phyloP scores from a whole-genome alignment of 139 green algal genomes.

The Nannochloris sp. region DNA sequence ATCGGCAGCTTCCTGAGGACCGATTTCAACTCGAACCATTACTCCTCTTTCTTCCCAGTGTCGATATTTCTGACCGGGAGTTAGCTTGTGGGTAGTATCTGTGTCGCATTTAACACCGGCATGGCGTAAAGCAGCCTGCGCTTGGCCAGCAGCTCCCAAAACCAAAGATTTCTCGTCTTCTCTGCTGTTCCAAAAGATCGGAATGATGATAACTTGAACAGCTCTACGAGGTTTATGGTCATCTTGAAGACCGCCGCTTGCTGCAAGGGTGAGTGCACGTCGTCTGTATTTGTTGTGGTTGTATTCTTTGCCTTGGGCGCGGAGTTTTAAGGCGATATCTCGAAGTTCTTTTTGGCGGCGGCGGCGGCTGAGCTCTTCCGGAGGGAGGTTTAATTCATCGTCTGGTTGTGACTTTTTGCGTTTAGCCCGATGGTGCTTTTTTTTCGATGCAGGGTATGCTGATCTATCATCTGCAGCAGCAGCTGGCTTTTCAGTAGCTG shows the following conservation, averaged over 20 bases:
- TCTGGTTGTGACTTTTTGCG: too few species aligned
- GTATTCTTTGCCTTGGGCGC: conserved; percentile 36
- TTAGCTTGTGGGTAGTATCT: conserved; percentile 44
- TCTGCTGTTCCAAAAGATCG: conserved; percentile 52
- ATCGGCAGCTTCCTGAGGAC: conserved; percentile 26
- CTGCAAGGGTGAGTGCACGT: neutral
- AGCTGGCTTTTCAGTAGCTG: too few species aligned
- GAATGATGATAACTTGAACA: conserved; percentile 37
- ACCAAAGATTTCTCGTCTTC: conserved; percentile 36
- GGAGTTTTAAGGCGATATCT: conserved; percentile 29
- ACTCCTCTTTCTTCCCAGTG: conserved; percentile 48
- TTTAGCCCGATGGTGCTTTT: too few species aligned
- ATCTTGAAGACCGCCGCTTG: neutral
- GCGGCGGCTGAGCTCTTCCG: conserved; percentile 13
- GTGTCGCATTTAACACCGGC: conserved; percentile 31
- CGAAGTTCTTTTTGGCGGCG: conserved; percentile 34
- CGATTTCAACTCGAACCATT: conserved; percentile 34
- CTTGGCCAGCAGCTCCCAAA: conserved; percentile 21
- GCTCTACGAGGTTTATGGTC: conserved; percentile 6
- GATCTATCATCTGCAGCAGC: too few species aligned
- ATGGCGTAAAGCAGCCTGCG: conserved; percentile 20
- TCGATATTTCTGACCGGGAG: conserved; percentile 54
- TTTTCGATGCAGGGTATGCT: too few species aligned
- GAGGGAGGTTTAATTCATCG: too few species aligned
- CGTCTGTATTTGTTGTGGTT: conserved; percentile 13